These are phyloP conservation scores for Flaveria trinervia DNA, from an alignment of 129 eudicot genomes.

Conservation along the genomic window DNA sequence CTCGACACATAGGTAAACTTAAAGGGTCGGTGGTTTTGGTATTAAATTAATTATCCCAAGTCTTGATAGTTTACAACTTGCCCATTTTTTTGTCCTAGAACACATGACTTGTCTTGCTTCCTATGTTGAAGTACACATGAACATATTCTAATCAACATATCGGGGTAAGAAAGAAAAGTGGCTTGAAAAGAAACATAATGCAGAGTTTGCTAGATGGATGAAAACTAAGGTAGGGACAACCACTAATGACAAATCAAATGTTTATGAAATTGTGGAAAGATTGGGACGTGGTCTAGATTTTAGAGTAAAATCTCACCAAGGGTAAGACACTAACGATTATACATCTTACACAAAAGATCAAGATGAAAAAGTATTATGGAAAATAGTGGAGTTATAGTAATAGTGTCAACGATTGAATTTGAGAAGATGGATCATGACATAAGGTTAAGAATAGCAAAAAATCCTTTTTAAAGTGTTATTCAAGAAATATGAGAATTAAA, in stretches of 20 bases:
- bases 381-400: constrained; percentile 13
- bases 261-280: background rate
- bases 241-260: background rate
- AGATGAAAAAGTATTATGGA: constrained; percentile 4
- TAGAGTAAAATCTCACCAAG: constrained; percentile 7
- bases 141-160: background rate
- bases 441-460: background rate
- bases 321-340: constrained; percentile 3
- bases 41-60: background rate
- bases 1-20: background rate
- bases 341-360: background rate
- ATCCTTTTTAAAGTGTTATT: constrained; percentile 12
- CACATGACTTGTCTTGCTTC: constrained; percentile 3
- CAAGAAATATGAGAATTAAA: constrained; percentile 15
- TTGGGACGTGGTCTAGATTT: background rate
- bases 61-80: background rate
- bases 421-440: background rate
- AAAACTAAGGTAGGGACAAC: background rate
- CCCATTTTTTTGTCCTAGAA: background rate
- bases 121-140: background rate
- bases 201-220: background rate
- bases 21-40: background rate
- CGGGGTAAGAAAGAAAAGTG: too few relatives aligned
- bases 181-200: background rate
- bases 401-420: background rate